Conservation (phyloP, 345 rosid genomes). For the Psidium guajava region DNA sequence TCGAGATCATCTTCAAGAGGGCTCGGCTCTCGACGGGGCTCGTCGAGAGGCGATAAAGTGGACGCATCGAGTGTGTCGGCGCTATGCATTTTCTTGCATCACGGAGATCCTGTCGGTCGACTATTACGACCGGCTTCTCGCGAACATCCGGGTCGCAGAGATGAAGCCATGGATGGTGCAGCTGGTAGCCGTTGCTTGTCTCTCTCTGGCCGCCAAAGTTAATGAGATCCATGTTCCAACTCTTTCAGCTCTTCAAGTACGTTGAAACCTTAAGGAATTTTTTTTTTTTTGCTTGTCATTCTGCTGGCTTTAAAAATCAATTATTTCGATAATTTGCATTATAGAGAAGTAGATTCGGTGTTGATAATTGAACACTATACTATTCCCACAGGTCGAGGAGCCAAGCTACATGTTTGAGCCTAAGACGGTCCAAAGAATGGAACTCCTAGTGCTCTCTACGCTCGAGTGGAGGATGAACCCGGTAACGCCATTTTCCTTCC, state of each 20-base stretch:
- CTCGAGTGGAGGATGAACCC: slow-evolving; percentile 62
- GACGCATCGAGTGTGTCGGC: not conserved
- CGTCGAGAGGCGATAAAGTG: not conserved
- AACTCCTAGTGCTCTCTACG: slow-evolving; percentile 39
- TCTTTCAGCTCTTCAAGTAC: slow-evolving; percentile 1
- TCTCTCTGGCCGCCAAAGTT: slow-evolving; percentile 6
- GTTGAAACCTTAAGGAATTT: not conserved
- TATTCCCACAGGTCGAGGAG: slow-evolving; percentile 25
- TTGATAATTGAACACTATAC: not conserved
- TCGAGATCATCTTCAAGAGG: not conserved
- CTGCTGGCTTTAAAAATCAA: not conserved
- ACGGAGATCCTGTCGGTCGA: not conserved
- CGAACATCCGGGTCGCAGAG: not conserved
- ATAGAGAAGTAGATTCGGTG: not conserved
- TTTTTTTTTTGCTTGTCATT: not conserved
- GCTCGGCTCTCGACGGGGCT: not conserved
- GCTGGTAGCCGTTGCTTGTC: slow-evolving; percentile 4
- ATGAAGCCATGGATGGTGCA: slow-evolving; percentile 5
- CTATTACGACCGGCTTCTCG: not conserved
- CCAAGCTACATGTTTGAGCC: slow-evolving; percentile 40
- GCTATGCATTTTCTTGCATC: not conserved
- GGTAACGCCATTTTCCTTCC: slow-evolving; percentile 44
- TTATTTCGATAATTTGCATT: not conserved
- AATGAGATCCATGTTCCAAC: not conserved
- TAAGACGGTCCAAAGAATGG: slow-evolving; percentile 58